Percentiles rank a stretch among this genome's conserved stretches.
These are phyloP conservation scores for Ogataea chonburiensis DNA, from an alignment of 805 yeast genomes.

Conservation along the genomic window DNA sequence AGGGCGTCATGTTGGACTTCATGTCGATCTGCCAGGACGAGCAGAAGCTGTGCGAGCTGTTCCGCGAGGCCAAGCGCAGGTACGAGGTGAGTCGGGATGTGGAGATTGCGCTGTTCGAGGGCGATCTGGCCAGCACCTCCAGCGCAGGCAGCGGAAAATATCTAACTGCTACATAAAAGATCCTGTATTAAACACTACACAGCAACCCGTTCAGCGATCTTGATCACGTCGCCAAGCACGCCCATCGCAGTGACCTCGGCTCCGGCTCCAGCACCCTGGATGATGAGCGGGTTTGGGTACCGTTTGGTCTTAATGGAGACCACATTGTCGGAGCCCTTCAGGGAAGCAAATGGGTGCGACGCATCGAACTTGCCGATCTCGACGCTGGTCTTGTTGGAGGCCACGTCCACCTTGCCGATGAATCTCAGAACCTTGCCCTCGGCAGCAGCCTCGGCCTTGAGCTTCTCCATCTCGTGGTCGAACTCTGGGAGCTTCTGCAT, in stretches of 20 bases:
- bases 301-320: slow-evolving; percentile 89
- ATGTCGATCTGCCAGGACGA: slow-evolving; percentile 58
- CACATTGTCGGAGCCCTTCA: slow-evolving; percentile 95
- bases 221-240: slow-evolving; percentile 89
- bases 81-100: slow-evolving; percentile 40
- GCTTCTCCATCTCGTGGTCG: slow-evolving; percentile 73
- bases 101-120: slow-evolving; percentile 28
- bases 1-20: slow-evolving; percentile 69
- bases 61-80: slow-evolving; percentile 54
- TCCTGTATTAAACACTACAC: slow-evolving; percentile 4
- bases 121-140: slow-evolving; percentile 1
- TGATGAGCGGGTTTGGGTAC: slow-evolving; percentile 86
- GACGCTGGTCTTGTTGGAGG: slow-evolving; percentile 68
- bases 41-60: slow-evolving; percentile 47
- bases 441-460: slow-evolving; percentile 77
- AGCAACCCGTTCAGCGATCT: slow-evolving; percentile 84
- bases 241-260: slow-evolving; percentile 72
- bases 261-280: slow-evolving; percentile 98
- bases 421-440: slow-evolving; percentile 89
- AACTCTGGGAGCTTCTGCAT: slow-evolving; percentile 76
- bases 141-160: slow-evolving; percentile 1
- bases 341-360: slow-evolving; percentile 93
- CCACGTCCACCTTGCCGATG: slow-evolving; percentile 86
- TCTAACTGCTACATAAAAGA: no score
- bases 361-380: slow-evolving; percentile 84